Conservation (phyloP, 306 rosid genomes). For the Cicer pinnatifidum region DNA sequence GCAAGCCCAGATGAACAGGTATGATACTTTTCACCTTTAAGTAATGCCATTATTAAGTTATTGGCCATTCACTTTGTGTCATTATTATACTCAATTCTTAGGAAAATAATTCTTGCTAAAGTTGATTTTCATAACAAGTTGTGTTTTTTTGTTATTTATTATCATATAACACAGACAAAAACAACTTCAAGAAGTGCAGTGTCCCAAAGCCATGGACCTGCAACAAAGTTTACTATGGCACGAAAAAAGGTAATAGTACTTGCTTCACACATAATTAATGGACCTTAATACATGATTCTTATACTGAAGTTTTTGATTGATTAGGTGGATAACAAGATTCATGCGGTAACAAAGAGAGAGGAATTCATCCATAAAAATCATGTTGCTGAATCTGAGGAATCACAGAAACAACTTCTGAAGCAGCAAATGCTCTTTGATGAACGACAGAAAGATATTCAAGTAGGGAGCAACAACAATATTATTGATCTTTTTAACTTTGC, state of each 20-base stretch:
- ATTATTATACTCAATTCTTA: not conserved
- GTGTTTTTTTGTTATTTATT: conserved; percentile 30
- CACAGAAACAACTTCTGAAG: conserved; percentile 57
- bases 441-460: conserved; percentile 79
- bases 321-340: conserved; percentile 56
- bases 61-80: not conserved
- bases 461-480: conserved; percentile 46
- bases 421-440: conserved; percentile 73
- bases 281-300: conserved; percentile 24
- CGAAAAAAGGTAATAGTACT: conserved; percentile 59
- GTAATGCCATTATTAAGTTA: conserved; percentile 4
- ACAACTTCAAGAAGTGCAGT: conserved; percentile 47
- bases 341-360: conserved; percentile 53
- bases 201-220: conserved; percentile 57
- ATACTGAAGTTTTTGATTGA: conserved; percentile 22
- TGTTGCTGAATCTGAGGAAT: conserved; percentile 58
- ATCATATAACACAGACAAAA: conserved; percentile 53
- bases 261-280: conserved; percentile 16
- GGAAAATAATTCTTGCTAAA: not conserved
- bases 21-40: conserved; percentile 33
- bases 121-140: conserved; percentile 33
- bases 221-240: conserved; percentile 52
- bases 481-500: not conserved
- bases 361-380: conserved; percentile 45
- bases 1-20: conserved; percentile 71